Base-by-base conservation (phyloP, 331 rosid genomes). In the Spiraea crenata region DNA sequence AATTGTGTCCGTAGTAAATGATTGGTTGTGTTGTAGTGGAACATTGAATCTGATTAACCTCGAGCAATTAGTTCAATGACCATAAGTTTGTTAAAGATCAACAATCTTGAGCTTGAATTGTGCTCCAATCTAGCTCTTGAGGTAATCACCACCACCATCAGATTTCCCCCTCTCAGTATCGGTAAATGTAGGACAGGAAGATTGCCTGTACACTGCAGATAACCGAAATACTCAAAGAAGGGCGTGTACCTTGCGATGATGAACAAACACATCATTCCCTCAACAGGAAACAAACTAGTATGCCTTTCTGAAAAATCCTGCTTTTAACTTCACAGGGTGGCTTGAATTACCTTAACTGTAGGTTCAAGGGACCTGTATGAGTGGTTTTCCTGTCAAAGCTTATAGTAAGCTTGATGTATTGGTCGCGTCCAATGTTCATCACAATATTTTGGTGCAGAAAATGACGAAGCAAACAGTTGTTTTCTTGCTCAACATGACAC, bases 221-320 rank as follows among this genome's bases (percentile, higher is more conserved):
- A 35, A 10, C 48, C 9, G 1, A 40, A 25, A 67, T 58, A 52
- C 40, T 59, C 62, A 15, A 34, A 70, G 74, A 70, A 17, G 47
- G 35, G 65, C 49, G 39, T 70, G 56, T 70, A 37, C 65, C 65
- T 14, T 42, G 55, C 44, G 74, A 56, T 42, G 65, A 31, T 69
- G 74, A 31, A 56, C 8, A 57, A 3, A 15, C 44, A 34, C 55
- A 11, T 40, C 3, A 35, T 52, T 16, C 62, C 69, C 71, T 55
- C 48, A 7, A 38, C 55, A 54, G 51, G 54, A 76, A 71, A 78
- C 81, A 60, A 80, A 70, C 48, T 48, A 48, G 7, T 25, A 60
- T 54, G 71, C 84, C 49, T 64, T 47, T 19, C 16, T 25, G 50
- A 13, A 68, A 55, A 55, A 19, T 39, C 11, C 31, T 49, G 37